Evolutionary conservation across 2,329 filamentous ascomycete species (phyloP), one percentile per base, ranked within the genome.

Genomic region (Hymenoscyphus repandus): DNA sequence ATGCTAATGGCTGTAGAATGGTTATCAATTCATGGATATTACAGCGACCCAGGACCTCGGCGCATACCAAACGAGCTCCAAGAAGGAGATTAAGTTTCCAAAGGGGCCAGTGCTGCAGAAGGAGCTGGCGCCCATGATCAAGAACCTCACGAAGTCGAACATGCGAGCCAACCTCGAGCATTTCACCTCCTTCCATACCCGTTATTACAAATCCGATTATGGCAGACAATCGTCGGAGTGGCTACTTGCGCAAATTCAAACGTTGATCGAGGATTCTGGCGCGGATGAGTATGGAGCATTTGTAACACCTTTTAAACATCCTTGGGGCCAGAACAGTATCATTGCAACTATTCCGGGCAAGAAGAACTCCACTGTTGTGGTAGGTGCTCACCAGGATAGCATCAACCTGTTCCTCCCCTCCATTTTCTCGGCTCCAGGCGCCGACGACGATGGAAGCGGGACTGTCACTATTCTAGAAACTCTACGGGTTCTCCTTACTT

Each of bases 401-500:
- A 95, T 96, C 71, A 97, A 97, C 70, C 77, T 96, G 41, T 95
- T 90, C 72, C 71, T 96, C 11, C 92, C 91, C 1, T 88, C 86
- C 2, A 74, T 95, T 33, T 77, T 96, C 32, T 80, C 87, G 12
- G 91, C 92, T 0, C 92, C 92, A 0, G 92, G 92, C 41, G 91
- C 92, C n/a, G 93, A 97, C 61, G 92, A 97, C 61, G 92, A 96
- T 66, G 92, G 91, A 56, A 90, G 86, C 60, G 90, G 90, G 51
- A 93, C 90, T 1, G 90, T 97, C 17, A 97, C 92, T 9, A 97
- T 96, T 60, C 80, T 97, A 47, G 92, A 99, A 71, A 88, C 90
- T 2, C 80, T 99, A 64, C 82, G 90, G 33, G 85, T 88, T 39
- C 77, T 97, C 6, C 77, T 96, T 50, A 78, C 80, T 59, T 85